Conservation (phyloP, 345 rosid genomes). For the Isatis tinctoria region DNA sequence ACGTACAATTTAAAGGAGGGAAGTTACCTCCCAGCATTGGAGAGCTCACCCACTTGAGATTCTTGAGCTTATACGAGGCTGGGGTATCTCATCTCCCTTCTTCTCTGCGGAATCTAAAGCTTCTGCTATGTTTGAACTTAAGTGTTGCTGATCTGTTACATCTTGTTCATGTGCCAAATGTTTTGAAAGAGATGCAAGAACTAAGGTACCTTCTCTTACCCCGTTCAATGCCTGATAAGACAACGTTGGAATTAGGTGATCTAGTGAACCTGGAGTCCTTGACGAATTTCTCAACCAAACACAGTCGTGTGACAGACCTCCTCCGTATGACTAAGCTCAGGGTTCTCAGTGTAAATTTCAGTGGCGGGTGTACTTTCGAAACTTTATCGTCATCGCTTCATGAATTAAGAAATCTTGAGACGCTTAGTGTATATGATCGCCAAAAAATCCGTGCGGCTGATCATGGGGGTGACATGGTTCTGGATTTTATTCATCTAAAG, state of each 20-base stretch:
- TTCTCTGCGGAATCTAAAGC: slow-evolving; percentile 18
- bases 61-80: slow-evolving; percentile 13
- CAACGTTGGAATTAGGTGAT: slow-evolving; percentile 16
- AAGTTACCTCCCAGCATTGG: slow-evolving; percentile 35
- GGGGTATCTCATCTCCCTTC: slow-evolving; percentile 8
- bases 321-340: slow-evolving; percentile 11
- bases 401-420: neutral
- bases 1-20: neutral
- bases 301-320: neutral
- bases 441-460: neutral
- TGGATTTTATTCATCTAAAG: slow-evolving; percentile 15
- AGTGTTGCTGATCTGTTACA: neutral
- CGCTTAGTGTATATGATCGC: neutral
- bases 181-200: neutral
- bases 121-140: slow-evolving; percentile 20
- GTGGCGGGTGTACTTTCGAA: neutral
- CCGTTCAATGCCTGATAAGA: neutral
- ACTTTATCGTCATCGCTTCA: slow-evolving; percentile 10
- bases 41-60: slow-evolving; percentile 37
- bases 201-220: slow-evolving; percentile 23
- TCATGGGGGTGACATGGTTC: neutral
- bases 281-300: neutral
- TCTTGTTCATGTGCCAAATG: slow-evolving; percentile 24
- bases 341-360: neutral
- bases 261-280: slow-evolving; percentile 9